Percentiles rank a stretch among this genome's conserved stretches.
Conservation (phyloP, 2,329 filamentous ascomycete species). For the Beauveria sp. region DNA sequence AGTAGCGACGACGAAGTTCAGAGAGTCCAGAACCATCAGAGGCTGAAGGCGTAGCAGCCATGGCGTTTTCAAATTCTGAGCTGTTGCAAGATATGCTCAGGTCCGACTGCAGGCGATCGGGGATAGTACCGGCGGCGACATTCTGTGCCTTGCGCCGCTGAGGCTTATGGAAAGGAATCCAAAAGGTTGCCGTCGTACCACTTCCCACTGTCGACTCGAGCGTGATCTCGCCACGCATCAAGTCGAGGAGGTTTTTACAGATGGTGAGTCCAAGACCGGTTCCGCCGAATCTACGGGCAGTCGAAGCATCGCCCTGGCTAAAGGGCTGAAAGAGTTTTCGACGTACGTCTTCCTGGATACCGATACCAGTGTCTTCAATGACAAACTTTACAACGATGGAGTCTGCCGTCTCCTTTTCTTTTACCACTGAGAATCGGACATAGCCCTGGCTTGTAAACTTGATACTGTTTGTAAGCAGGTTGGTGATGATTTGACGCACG, state of each 20-base stretch:
- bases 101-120: constrained; percentile 59
- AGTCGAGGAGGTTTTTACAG: constrained; percentile 69
- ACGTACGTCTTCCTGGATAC: constrained; percentile 70
- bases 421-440: constrained; percentile 58
- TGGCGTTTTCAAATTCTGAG: constrained; percentile 50
- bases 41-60: constrained; percentile 32
- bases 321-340: constrained; percentile 72
- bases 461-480: constrained; percentile 69
- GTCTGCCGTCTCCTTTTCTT: constrained; percentile 56
- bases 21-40: constrained; percentile 21
- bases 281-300: constrained; percentile 69
- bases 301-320: constrained; percentile 74
- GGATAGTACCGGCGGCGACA: constrained; percentile 55
- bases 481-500: constrained; percentile 75
- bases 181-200: constrained; percentile 69
- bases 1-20: constrained; percentile 24
- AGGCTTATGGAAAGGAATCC: constrained; percentile 69
- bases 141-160: constrained; percentile 40
- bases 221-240: constrained; percentile 71
- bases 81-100: constrained; percentile 59
- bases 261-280: constrained; percentile 74
- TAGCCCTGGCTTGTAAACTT: constrained; percentile 65
- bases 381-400: constrained; percentile 62
- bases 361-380: constrained; percentile 72
- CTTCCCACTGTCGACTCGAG: constrained; percentile 58